phyloP scores from a whole-genome alignment of 2,329 filamentous ascomycete species.

The Fusarium equiseti region DNA sequence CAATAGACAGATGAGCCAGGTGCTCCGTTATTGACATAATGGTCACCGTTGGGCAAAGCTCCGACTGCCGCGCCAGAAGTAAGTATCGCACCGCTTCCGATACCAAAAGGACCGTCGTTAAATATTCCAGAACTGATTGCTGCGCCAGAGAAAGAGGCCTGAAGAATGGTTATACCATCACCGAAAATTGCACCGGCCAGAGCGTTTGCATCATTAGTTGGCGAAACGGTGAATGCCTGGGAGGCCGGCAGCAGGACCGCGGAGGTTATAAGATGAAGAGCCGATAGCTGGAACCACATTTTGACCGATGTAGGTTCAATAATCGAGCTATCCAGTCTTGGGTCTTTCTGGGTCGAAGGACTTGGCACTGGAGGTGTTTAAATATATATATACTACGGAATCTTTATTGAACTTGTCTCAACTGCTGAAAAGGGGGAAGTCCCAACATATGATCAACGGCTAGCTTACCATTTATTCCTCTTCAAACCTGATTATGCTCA shows the following conservation, averaged over 20 bases:
- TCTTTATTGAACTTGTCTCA: too few species aligned
- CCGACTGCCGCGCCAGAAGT: conserved; percentile 9
- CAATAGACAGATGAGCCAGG: background rate
- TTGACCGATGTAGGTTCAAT: too few species aligned
- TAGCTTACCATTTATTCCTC: too few species aligned
- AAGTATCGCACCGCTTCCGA: conserved; percentile 16
- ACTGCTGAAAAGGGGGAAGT: too few species aligned
- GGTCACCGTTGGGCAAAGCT: background rate
- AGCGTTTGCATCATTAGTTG: background rate
- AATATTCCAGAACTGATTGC: background rate
- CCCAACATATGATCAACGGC: too few species aligned
- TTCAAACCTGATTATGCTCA: too few species aligned
- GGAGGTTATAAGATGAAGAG: background rate
- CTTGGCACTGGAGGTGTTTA: too few species aligned
- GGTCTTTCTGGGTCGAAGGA: too few species aligned
- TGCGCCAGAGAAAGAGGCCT: background rate
- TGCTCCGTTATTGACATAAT: conserved; percentile 7
- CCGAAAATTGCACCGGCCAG: conserved; percentile 15
- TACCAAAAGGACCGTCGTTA: conserved; percentile 18
- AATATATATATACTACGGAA: too few species aligned
- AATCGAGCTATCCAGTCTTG: too few species aligned
- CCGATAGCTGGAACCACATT: background rate
- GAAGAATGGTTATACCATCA: background rate
- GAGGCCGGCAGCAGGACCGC: background rate
- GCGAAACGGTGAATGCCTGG: background rate